Percentiles rank a stretch among this genome's conserved stretches.
Conservation (phyloP, 2,329 filamentous ascomycete genomes). For the Pestalotiopsis sp. region DNA sequence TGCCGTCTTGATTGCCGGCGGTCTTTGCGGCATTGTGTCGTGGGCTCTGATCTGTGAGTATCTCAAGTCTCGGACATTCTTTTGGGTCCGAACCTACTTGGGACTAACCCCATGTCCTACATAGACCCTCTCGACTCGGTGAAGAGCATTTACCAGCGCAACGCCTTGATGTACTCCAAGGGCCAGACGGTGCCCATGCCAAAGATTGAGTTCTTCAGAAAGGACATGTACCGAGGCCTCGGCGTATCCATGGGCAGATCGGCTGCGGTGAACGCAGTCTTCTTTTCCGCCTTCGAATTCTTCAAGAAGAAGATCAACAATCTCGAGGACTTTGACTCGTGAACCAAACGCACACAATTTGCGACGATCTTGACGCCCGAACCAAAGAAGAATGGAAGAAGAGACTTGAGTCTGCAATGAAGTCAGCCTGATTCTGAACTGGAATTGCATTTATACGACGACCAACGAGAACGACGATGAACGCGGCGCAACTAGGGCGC, state of each 20-base stretch:
- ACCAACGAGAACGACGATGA: background rate
- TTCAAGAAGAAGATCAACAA: slow-evolving; percentile 71
- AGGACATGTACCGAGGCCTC: slow-evolving; percentile 80
- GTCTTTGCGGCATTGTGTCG: slow-evolving; percentile 80
- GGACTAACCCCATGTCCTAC: slow-evolving; percentile 4
- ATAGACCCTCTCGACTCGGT: slow-evolving; percentile 76
- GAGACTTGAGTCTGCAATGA: background rate
- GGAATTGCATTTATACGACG: background rate
- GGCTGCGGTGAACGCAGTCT: slow-evolving; percentile 83
- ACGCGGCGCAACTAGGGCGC: slow-evolving; percentile 20
- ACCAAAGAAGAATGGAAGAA: background rate
- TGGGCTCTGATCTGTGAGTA: slow-evolving; percentile 76
- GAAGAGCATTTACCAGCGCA: slow-evolving; percentile 85
- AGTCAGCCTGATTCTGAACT: background rate
- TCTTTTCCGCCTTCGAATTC: slow-evolving; percentile 87
- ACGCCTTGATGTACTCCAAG: slow-evolving; percentile 71
- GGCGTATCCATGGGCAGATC: slow-evolving; percentile 83
- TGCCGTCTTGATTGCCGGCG: slow-evolving; percentile 77
- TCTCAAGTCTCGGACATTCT: background rate
- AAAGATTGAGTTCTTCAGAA: slow-evolving; percentile 77
- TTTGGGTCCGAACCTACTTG: background rate
- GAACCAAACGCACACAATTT: background rate
- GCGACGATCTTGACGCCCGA: background rate
- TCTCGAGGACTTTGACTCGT: slow-evolving; percentile 45
- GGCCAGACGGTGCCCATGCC: slow-evolving; percentile 68